Evolutionary conservation across 768 basidiomycete species (phyloP).

Genomic region (Hypsizygus marmoreus): DNA sequence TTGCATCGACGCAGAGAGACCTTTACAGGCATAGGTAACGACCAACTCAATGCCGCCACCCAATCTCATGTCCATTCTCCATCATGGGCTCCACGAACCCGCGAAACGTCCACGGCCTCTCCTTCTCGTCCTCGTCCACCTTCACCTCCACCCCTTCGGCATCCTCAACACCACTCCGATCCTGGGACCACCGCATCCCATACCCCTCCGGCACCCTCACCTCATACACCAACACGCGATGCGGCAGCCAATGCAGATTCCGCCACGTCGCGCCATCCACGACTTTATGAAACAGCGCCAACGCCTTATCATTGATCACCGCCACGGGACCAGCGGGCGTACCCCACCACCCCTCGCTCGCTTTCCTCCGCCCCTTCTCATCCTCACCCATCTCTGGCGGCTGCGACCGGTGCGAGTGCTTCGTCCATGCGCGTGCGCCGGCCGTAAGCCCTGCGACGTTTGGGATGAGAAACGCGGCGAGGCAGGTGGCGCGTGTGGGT

Average conservation of each 20-base stretch:
- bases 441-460: constrained; percentile 55
- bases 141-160: too few relatives aligned
- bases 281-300: constrained; percentile 54
- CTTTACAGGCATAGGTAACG: too few relatives aligned
- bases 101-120: constrained; percentile 53
- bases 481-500: constrained; percentile 50
- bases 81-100: constrained; percentile 72
- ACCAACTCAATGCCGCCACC: constrained; percentile 63
- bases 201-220: constrained; percentile 60
- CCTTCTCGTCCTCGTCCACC: constrained; percentile 1
- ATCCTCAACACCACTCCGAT: constrained; percentile 28
- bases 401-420: constrained; percentile 60
- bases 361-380: constrained; percentile 17
- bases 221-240: constrained; percentile 63
- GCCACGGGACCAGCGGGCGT: constrained; percentile 53
- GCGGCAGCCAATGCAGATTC: constrained; percentile 69
- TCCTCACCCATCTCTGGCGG: constrained; percentile 15
- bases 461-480: constrained; percentile 49
- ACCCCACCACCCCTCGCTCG: constrained; percentile 60
- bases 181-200: constrained; percentile 68
- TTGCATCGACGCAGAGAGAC: too few relatives aligned
- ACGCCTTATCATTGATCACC: constrained; percentile 52
- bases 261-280: constrained; percentile 56
- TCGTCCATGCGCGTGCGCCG: constrained; percentile 68
- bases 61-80: constrained; percentile 63